Conservation (phyloP, 2,329 filamentous ascomycete species). For the Verticillium nonalfalfae region DNA sequence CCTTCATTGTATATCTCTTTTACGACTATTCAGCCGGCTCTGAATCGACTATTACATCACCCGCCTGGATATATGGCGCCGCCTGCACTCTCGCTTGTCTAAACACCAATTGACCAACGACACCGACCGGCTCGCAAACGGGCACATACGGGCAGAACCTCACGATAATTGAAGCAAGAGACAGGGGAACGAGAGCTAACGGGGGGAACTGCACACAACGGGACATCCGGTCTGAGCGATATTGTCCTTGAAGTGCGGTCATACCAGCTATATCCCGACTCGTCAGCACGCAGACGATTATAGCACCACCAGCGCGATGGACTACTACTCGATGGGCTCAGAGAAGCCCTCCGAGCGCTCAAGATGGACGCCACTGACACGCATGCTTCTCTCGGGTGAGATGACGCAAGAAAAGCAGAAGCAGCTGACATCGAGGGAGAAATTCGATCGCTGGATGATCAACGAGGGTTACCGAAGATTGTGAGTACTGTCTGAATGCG, state of each 20-base stretch:
- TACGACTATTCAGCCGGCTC: slow-evolving; percentile 45
- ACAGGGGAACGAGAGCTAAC: slow-evolving; percentile 6
- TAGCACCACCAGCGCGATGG: slow-evolving; percentile 19
- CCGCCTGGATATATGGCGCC: neutral
- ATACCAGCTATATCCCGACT: neutral
- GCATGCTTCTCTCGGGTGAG: slow-evolving; percentile 77
- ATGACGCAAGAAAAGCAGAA: slow-evolving; percentile 70
- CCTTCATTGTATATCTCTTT: slow-evolving; percentile 9
- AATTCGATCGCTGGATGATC: slow-evolving; percentile 82
- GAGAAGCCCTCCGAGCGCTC: slow-evolving; percentile 60
- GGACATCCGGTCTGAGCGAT: neutral
- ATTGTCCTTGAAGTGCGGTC: neutral
- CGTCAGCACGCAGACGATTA: neutral
- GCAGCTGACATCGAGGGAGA: slow-evolving; percentile 61
- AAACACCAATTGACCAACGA: neutral
- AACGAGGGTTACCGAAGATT: slow-evolving; percentile 80
- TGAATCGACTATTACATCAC: slow-evolving; percentile 29
- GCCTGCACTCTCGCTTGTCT: slow-evolving; percentile 4
- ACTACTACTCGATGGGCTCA: slow-evolving; percentile 23
- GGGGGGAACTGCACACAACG: neutral
- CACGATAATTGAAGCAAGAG: slow-evolving; percentile 8
- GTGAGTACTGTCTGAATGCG: slow-evolving; percentile 38
- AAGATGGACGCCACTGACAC: slow-evolving; percentile 75
- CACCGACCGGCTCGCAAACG: neutral
- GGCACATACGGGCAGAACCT: neutral